Conservation (phyloP, 441 rosid species). For the Pelargonium citronellum region DNA sequence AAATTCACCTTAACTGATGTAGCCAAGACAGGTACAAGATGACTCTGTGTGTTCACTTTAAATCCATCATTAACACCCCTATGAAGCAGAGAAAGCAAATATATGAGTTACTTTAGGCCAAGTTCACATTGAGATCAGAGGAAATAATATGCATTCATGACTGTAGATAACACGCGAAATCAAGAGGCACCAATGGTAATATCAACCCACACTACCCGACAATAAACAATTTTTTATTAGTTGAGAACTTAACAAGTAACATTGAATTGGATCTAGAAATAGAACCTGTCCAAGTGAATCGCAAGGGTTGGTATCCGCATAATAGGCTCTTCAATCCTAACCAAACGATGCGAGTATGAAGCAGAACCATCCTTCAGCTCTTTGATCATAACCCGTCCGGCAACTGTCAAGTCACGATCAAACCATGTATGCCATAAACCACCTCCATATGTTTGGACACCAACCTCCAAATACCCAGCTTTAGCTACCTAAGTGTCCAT, state of each 20-base stretch:
- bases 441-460: constrained; percentile 88
- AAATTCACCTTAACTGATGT: constrained; percentile 69
- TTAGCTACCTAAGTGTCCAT: constrained; percentile 49
- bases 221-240: background rate
- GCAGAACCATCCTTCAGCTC: constrained; percentile 51
- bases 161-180: constrained; percentile 8
- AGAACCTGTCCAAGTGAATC: constrained; percentile 86
- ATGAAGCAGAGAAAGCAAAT: constrained; percentile 23
- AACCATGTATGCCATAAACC: constrained; percentile 98
- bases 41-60: constrained; percentile 81
- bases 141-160: constrained; percentile 8
- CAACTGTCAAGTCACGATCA: constrained; percentile 90
- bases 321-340: constrained; percentile 77
- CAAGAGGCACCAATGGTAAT: background rate
- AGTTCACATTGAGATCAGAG: constrained; percentile 3
- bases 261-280: constrained; percentile 14
- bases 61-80: constrained; percentile 90
- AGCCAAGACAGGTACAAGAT: constrained; percentile 83
- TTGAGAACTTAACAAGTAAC: background rate
- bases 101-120: constrained; percentile 6
- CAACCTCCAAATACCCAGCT: constrained; percentile 81
- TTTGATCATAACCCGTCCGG: constrained; percentile 73
- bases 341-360: constrained; percentile 62
- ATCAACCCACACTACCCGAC: background rate
- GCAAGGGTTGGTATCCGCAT: constrained; percentile 94